phyloP scores from a whole-genome alignment of 2,329 filamentous ascomycete species.

The Cryphonectria japonica region DNA sequence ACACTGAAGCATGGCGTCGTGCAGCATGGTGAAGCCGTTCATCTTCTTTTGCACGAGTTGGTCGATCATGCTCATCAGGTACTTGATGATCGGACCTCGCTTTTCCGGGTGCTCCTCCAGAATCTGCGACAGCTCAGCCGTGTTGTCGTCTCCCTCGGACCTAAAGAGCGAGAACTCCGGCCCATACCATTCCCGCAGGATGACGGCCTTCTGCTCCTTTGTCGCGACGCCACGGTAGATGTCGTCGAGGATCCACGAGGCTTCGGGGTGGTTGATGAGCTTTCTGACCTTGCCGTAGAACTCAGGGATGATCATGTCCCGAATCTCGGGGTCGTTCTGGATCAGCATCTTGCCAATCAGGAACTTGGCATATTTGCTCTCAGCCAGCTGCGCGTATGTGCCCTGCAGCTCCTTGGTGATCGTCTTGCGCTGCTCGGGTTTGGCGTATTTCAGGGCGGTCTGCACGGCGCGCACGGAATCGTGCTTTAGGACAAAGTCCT shows the following conservation, averaged over 20 bases:
- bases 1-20: conserved; percentile 98
- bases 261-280: conserved; percentile 94
- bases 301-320: conserved; percentile 87
- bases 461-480: conserved; percentile 96
- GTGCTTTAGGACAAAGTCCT: conserved; percentile 98
- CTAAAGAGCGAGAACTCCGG: conserved; percentile 87
- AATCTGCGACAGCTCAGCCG: conserved; percentile 74
- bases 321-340: conserved; percentile 85
- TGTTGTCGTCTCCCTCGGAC: conserved; percentile 54
- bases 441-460: conserved; percentile 95
- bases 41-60: conserved; percentile 93
- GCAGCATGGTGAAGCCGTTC: conserved; percentile 95
- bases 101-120: conserved; percentile 81
- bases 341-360: conserved; percentile 93
- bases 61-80: conserved; percentile 85
- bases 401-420: conserved; percentile 88
- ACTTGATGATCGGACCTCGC: conserved; percentile 82
- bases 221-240: conserved; percentile 90
- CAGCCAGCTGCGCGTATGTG: conserved; percentile 80
- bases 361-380: conserved; percentile 98
- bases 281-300: conserved; percentile 94
- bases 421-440: conserved; percentile 77
- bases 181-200: conserved; percentile 95
- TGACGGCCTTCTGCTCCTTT: conserved; percentile 78
- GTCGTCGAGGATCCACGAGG: conserved; percentile 96